Conservation (phyloP, 306 rosid genomes). For the Lablab purpureus region DNA sequence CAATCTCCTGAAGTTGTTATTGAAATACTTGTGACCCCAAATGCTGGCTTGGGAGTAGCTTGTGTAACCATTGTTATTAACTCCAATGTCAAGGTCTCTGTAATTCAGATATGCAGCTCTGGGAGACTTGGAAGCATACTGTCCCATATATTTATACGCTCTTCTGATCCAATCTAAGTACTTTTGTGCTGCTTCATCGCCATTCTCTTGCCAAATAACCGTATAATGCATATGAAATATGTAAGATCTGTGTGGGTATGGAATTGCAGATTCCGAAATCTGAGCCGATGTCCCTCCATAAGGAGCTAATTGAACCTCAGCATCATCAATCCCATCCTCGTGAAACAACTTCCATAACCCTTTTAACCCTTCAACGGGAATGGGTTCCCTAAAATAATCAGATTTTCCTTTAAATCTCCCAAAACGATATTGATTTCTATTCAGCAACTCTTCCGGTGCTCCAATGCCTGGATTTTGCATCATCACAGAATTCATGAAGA, state of each 20-base stretch:
- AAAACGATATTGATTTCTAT: neutral
- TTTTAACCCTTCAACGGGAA: slow-evolving; percentile 38
- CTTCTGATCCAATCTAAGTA: slow-evolving; percentile 40
- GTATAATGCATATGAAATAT: slow-evolving; percentile 26
- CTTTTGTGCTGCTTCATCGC: slow-evolving; percentile 13
- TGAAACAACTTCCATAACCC: slow-evolving; percentile 43
- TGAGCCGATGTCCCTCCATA: slow-evolving; percentile 51
- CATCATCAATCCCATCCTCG: slow-evolving; percentile 35
- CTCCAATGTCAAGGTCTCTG: slow-evolving; percentile 47
- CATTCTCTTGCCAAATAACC: slow-evolving; percentile 39
- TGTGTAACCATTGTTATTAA: slow-evolving; percentile 39
- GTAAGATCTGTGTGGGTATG: slow-evolving; percentile 42
- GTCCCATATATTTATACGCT: slow-evolving; percentile 28
- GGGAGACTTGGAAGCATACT: slow-evolving; percentile 34
- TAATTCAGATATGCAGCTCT: slow-evolving; percentile 28
- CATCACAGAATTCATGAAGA: neutral
- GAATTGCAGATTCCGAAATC: slow-evolving; percentile 47
- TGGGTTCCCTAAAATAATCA: slow-evolving; percentile 42
- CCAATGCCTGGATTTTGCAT: neutral
- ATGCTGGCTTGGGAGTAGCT: slow-evolving; percentile 42
- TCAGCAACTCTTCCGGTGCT: slow-evolving; percentile 25
- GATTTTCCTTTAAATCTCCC: slow-evolving; percentile 40
- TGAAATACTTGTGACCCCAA: slow-evolving; percentile 50
- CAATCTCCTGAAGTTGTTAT: slow-evolving; percentile 41
- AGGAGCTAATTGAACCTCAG: slow-evolving; percentile 19